phyloP scores from a whole-genome alignment of 257 asterid genomes.

The Prunella vulgaris region DNA sequence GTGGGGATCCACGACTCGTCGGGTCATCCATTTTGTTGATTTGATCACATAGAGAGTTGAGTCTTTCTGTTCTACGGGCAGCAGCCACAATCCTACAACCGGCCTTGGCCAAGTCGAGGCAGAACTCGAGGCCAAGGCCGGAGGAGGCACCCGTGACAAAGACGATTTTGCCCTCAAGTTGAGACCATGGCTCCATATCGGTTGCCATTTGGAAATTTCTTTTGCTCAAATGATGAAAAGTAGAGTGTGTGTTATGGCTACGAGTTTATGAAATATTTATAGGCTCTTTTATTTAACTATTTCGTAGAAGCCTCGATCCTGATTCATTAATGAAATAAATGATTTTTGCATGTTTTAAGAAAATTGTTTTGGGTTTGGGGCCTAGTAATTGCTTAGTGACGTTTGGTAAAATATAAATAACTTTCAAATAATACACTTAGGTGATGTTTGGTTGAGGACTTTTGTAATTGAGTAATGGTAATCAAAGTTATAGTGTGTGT shows the following conservation, averaged over 20 bases:
- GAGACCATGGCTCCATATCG: constrained; percentile 23
- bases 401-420: no score
- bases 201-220: background rate
- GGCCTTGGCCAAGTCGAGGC: constrained; percentile 25
- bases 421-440: no score
- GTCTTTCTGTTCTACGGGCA: constrained; percentile 3
- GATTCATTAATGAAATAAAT: no score
- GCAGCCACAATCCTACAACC: constrained; percentile 18
- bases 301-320: background rate
- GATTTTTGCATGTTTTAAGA: no score
- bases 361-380: background rate
- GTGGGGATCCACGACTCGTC: background rate
- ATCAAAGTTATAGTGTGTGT: no score
- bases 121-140: constrained; percentile 23
- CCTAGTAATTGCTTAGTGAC: background rate
- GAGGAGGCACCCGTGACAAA: constrained; percentile 25
- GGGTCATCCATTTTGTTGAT: constrained; percentile 5
- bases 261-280: background rate
- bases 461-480: no score
- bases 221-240: background rate
- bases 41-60: constrained; percentile 14
- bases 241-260: background rate
- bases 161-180: constrained; percentile 14
- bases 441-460: no score
- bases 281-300: background rate